Evolutionary conservation across 371 early-diverging fungal genomes (phyloP), one percentile per base, ranked within the genome.

Genomic region (Mortierella sp.): DNA sequence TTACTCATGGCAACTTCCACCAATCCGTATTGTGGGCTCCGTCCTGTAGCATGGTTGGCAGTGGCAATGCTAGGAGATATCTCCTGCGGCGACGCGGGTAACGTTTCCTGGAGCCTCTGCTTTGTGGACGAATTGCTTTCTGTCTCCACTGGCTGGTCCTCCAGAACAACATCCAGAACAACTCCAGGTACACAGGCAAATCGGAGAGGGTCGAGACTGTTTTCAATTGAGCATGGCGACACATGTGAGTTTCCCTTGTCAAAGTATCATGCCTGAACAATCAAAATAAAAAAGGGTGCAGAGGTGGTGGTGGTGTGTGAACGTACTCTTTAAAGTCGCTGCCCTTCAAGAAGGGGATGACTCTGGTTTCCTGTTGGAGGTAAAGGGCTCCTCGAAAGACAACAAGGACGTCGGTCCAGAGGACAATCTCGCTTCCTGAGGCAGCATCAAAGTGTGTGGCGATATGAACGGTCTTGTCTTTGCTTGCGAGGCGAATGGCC

Each of bases 351-450:
- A 74, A 71, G 21, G 71, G 40, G 3, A 79, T 43, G 19, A 69
- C 61, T n/a, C n/a, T n/a, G n/a, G n/a, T n/a, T n/a, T n/a, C n/a
- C n/a, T n/a, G n/a, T n/a, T n/a, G n/a, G n/a, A n/a, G n/a, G n/a
- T n/a, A n/a, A n/a, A n/a, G n/a, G 24, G 59, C 71, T 24, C 51
- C 21, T 24, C 43, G 16, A 26, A 79, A 74, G n/a, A 71, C 75
- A 0, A n/a, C 37, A 28, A 57, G 71, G 6, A 79, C 43, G n/a
- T 79, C 79, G 26, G 40, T 48, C 75, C 75, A 79, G 21, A 73
- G 70, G 19, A 79, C 31, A 24, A 74, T 50, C 8, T 40, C 31
- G 34, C 67, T n/a, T 26, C 55, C 55, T 28, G 55, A 40, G 14
- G 28, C 28, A 26, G 11, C 16, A n/a, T 69, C 55, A 69, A 57